A percentile compares a stretch with the other conserved stretches of the same genome.
These are phyloP conservation scores for Carex arenaria DNA, from an alignment of 202 grass and related monocot species.

Conservation along the genomic window DNA sequence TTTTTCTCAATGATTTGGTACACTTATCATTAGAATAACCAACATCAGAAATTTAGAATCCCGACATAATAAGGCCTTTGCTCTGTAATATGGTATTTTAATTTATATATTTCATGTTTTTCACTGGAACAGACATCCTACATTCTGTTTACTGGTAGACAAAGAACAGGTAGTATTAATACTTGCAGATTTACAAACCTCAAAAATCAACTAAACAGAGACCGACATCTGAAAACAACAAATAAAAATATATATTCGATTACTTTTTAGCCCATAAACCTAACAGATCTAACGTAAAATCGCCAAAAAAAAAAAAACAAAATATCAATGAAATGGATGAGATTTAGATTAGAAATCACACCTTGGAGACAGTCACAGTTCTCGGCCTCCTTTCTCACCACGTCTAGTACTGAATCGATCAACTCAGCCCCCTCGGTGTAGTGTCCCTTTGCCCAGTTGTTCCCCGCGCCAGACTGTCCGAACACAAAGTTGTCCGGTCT, in stretches of 20 bases:
- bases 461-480: conserved; percentile 44
- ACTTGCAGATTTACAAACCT: neutral
- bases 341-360: neutral
- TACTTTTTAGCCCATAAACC: neutral
- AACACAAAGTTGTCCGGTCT: conserved; percentile 38
- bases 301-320: neutral
- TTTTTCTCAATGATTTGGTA: neutral
- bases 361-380: conserved; percentile 70
- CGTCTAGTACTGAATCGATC: conserved; percentile 34
- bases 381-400: conserved; percentile 51
- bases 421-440: conserved; percentile 59
- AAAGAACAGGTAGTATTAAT: neutral
- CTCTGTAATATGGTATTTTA: neutral
- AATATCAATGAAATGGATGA: neutral
- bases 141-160: neutral
- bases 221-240: neutral
- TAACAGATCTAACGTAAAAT: neutral
- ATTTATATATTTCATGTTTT: neutral
- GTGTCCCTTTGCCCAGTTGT: conserved; percentile 96
- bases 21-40: neutral
- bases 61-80: neutral
- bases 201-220: neutral
- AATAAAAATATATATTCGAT: no score
- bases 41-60: neutral
- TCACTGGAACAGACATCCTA: neutral